Base-by-base conservation (phyloP, 208 protist species). In the Leishmania aethiopica region DNA sequence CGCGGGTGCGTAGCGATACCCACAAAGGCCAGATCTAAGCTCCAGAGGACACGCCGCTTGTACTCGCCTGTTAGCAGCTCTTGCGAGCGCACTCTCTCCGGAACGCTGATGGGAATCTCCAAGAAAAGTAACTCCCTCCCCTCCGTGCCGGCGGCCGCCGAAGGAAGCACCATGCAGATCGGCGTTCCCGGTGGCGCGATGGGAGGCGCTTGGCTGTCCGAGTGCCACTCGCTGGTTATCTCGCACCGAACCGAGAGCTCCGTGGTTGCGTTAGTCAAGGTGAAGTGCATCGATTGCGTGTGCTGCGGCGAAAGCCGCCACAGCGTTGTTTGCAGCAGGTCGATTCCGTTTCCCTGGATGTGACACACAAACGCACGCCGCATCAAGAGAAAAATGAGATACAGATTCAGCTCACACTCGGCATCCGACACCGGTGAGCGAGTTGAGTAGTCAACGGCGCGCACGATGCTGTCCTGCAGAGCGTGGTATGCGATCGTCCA, bases 11-110 rank as follows among this genome's bases (percentile, higher is more conserved):
- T 13, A 17, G 47, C 57, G 37, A 84, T 64, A 22, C 79, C 80
- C 15, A 91, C 81, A 47, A 90, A 95, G 60, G 86, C 85, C 25
- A 89, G 60, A 59, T 92, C 86, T 6, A 92, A 77, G 37, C 88
- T 81, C 40, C 92, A 76, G 25, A 93, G 59, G 2, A 94, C 88
- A 22, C 81, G 80, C 66, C 85, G 78, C 80, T 81, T 83, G 74
- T 74, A 83, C 64, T 75, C 57, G 0, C 80, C 85, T 19, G 64
- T 72, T 37, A 42, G 57, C 5, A 85, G 57, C 55, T 85, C 76
- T 42, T 75, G 76, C 51, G 77, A 47, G 13, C 76, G 67, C 45
- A 84, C 79, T 28, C 62, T 51, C 17, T 77, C 67, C n/a, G 66
- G 64, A 32, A 66, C 37, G 42, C 5, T 60, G 40, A 47, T 42